A percentile compares a stretch with the other conserved stretches of the same genome.
Evolutionary conservation across 305 asterid genomes (phyloP).

Genomic region (Fraxinus latifolia): DNA sequence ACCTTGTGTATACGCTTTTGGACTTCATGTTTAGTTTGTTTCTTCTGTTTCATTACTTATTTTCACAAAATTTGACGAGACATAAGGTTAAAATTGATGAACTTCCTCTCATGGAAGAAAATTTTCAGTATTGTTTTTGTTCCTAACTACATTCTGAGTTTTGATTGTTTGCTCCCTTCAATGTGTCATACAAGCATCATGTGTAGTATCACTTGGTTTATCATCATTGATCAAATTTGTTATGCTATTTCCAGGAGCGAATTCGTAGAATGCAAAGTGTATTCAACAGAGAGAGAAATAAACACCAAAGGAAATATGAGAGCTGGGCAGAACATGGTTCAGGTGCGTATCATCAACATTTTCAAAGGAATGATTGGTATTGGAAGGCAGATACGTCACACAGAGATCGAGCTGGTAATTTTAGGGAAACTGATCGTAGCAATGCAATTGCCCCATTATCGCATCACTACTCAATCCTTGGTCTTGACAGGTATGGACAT

Average conservation of each 20-base stretch:
- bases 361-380: conserved; percentile 96
- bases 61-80: neutral
- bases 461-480: conserved; percentile 84
- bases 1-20: neutral
- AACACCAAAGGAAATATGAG: conserved; percentile 66
- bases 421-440: conserved; percentile 52
- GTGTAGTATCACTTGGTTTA: neutral
- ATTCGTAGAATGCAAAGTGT: conserved; percentile 93
- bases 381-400: conserved; percentile 73
- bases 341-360: conserved; percentile 71
- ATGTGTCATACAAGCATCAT: conserved; percentile 1
- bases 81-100: neutral
- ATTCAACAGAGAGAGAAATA: conserved; percentile 84
- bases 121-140: neutral
- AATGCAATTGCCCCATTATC: conserved; percentile 50
- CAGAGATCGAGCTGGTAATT: conserved; percentile 48
- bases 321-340: conserved; percentile 77
- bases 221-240: neutral
- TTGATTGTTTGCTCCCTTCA: neutral
- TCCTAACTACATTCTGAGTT: neutral
- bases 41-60: neutral
- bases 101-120: neutral
- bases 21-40: neutral
- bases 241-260: conserved; percentile 63
- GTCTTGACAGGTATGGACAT: conserved; percentile 77